Evolutionary conservation across 208 protist species (phyloP), one percentile per base, ranked within the genome.

Genomic region (Wallacemonas sp.): DNA sequence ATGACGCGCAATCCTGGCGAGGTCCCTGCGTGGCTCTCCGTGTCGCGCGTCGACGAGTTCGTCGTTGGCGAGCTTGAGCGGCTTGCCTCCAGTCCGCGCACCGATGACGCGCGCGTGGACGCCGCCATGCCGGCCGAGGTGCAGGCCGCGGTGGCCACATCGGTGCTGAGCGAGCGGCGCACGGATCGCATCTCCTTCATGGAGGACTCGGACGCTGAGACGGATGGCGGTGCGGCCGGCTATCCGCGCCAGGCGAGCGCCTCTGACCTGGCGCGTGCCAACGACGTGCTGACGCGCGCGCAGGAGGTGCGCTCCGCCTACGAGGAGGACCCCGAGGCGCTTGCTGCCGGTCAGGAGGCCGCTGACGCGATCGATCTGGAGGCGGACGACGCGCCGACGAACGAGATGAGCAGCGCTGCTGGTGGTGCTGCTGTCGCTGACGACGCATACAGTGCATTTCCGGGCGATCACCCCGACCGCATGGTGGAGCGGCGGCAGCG

Each of bases 11-110:
- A 72, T 20, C 77, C 81, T 1, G 82, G 78, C 20, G 31, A 46
- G 5, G 36, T 78, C 23, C 82, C 77, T 3, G 59, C 49, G 4
- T 82, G 82, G 63, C 65, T 88, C 29, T 71, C 69, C 1, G 70
- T 71, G 18, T 57, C 59, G 23, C 71, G 64, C 52, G 64, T 88
- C 45, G 78, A 88, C 59, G 68, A 33, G 18, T 82, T 84, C 70
- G 67, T 88, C 32, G 72, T 72, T 1, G 65, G 46, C 1, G 70
- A 84, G 46, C 67, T 88, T 16, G 55, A 73, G 42, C 70, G 70
- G 10, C 29, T 65, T 70, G 20, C 70, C 42, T 3, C 67, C 68
- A 50, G 72, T 67, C 39, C 68, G 72, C 36, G 57, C 64, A 20
- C 50, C 36, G 8, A 14, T 7, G 22, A 31, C n/a, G n/a, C n/a